phyloP scores from a whole-genome alignment of 768 basidiomycete species.

The Podaxis mareebaensis region DNA sequence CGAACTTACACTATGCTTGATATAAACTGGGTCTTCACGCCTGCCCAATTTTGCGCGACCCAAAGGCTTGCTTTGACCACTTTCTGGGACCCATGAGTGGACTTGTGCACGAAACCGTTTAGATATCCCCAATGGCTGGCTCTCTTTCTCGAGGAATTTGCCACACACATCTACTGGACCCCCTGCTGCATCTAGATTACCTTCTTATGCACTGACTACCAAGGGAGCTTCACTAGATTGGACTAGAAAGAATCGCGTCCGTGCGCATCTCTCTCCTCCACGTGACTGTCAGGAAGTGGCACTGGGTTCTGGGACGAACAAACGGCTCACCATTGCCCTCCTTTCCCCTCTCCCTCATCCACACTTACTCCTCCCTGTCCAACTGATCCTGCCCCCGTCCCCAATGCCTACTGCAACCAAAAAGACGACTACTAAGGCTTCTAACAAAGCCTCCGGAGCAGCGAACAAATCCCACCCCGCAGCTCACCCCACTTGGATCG shows the following conservation, averaged over 20 bases:
- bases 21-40: background rate
- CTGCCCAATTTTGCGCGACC: background rate
- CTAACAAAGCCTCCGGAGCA: constrained; percentile 33
- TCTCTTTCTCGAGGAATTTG: constrained; percentile 3
- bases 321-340: constrained; percentile 22
- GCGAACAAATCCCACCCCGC: constrained; percentile 37
- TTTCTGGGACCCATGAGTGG: constrained; percentile 10
- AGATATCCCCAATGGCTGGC: constrained; percentile 6
- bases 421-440: constrained; percentile 39
- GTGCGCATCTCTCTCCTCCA: constrained; percentile 28
- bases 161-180: constrained; percentile 11
- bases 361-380: constrained; percentile 16
- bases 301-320: constrained; percentile 26
- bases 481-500: constrained; percentile 68
- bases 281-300: constrained; percentile 27
- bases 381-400: constrained; percentile 7
- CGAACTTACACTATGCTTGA: background rate
- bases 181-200: constrained; percentile 4
- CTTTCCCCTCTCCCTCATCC: constrained; percentile 21
- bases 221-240: constrained; percentile 10
- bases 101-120: constrained; percentile 3
- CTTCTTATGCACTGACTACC: constrained; percentile 4
- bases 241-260: constrained; percentile 23
- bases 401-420: constrained; percentile 33
- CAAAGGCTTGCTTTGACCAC: background rate